These are phyloP conservation scores for Teratosphaeriaceae sp. DNA, from an alignment of 2,329 filamentous ascomycete genomes.

Conservation along the genomic window DNA sequence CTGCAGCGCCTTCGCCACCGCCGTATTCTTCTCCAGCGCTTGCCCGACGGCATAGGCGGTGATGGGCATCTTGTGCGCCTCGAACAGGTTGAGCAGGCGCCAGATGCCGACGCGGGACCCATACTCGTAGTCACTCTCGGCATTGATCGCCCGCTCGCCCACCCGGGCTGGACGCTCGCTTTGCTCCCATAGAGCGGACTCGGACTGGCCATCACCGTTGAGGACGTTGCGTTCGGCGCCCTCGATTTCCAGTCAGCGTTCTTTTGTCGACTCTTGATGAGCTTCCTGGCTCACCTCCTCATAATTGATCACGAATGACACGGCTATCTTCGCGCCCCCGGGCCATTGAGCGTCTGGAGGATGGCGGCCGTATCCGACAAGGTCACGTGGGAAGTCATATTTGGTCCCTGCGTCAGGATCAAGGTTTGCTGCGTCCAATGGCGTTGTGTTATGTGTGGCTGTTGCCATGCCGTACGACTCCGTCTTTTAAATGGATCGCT, in stretches of 20 bases:
- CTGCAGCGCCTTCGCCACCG: slow-evolving; percentile 39
- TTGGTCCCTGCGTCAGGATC: slow-evolving; percentile 12
- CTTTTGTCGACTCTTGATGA: background rate
- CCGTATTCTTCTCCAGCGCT: slow-evolving; percentile 42
- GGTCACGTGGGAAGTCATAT: slow-evolving; percentile 21
- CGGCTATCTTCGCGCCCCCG: slow-evolving; percentile 37
- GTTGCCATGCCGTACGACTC: background rate
- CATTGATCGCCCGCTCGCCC: slow-evolving; percentile 37
- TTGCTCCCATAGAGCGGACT: slow-evolving; percentile 35
- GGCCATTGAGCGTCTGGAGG: slow-evolving; percentile 30
- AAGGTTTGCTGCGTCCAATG: slow-evolving; percentile 10
- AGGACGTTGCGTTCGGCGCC: slow-evolving; percentile 34
- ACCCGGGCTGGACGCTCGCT: slow-evolving; percentile 6
- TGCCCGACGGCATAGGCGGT: slow-evolving; percentile 45
- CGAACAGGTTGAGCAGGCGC: slow-evolving; percentile 43
- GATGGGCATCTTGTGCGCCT: slow-evolving; percentile 40
- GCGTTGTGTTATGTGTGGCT: background rate
- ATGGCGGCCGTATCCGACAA: slow-evolving; percentile 16
- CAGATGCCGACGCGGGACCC: slow-evolving; percentile 43
- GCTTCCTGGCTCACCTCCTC: slow-evolving; percentile 25
- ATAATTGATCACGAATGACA: slow-evolving; percentile 41
- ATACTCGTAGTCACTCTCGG: slow-evolving; percentile 45
- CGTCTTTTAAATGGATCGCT: background rate
- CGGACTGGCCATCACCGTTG: slow-evolving; percentile 32
- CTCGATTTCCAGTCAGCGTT: background rate